Conservation (phyloP, 2,329 filamentous ascomycete species). For the Fusarium avenaceum region DNA sequence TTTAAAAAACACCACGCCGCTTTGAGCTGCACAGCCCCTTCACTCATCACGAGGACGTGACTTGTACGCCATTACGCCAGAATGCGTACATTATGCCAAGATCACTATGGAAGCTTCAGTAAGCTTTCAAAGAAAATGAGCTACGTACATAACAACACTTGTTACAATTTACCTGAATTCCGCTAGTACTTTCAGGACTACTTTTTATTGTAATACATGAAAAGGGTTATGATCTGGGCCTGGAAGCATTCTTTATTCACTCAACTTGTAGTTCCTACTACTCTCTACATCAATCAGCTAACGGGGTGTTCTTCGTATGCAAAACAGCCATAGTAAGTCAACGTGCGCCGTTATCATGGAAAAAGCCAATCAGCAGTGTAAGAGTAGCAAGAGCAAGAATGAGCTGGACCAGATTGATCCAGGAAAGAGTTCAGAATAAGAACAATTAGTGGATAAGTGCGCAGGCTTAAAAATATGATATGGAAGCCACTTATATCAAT, state of each 20-base stretch:
- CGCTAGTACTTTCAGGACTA: neutral
- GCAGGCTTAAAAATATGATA: neutral
- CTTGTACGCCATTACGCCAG: neutral
- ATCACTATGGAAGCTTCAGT: too few relatives aligned
- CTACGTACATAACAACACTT: too few relatives aligned
- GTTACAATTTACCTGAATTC: too few relatives aligned
- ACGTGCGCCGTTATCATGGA: too few relatives aligned
- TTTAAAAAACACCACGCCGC: conserved; percentile 32
- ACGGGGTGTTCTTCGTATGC: too few relatives aligned
- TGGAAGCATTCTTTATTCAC: too few relatives aligned
- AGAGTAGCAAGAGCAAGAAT: neutral
- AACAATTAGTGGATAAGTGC: neutral
- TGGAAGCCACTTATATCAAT: too few relatives aligned
- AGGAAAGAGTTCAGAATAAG: neutral
- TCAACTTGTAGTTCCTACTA: too few relatives aligned
- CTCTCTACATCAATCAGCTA: too few relatives aligned
- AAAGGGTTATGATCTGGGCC: neutral
- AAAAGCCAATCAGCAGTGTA: neutral
- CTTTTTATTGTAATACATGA: neutral
- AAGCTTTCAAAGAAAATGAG: too few relatives aligned
- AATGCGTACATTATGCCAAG: neutral
- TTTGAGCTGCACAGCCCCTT: conserved; percentile 35
- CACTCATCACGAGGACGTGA: conserved; percentile 9
- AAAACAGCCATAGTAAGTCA: too few relatives aligned
- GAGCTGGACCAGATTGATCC: neutral